Conservation (phyloP, 2,329 filamentous ascomycete species). For the Fusarium pseudograminearum region DNA sequence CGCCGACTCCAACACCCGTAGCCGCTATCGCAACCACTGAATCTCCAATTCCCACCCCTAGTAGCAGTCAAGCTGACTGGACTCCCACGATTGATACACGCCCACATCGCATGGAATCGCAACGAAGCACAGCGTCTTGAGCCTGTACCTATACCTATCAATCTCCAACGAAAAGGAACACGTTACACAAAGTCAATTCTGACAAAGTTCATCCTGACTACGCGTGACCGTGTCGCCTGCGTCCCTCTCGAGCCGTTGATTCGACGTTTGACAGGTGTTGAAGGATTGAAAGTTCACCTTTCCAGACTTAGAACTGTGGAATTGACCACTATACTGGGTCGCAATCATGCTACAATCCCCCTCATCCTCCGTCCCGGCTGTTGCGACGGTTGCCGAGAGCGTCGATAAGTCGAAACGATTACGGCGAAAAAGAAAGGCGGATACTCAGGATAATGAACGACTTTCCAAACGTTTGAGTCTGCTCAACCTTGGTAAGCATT, state of each 20-base stretch:
- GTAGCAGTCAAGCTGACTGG: constrained; percentile 23
- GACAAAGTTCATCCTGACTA: constrained; percentile 27
- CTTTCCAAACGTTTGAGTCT: constrained; percentile 86
- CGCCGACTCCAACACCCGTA: constrained; percentile 38
- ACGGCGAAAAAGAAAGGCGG: constrained; percentile 70
- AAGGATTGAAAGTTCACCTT: constrained; percentile 35
- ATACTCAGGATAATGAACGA: constrained; percentile 73
- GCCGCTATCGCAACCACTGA: constrained; percentile 40
- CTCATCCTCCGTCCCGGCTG: constrained; percentile 36
- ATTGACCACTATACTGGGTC: constrained; percentile 12
- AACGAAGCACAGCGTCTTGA: constrained; percentile 7
- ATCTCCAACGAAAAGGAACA: constrained; percentile 1
- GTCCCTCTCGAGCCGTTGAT: constrained; percentile 30
- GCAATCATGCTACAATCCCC: constrained; percentile 54
- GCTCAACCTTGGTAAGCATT: constrained; percentile 78
- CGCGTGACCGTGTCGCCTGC: constrained; percentile 28
- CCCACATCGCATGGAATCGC: constrained; percentile 34
- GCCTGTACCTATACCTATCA: constrained; percentile 4
- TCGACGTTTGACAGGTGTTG: constrained; percentile 34
- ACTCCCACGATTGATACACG: constrained; percentile 39
- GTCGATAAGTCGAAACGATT: constrained; percentile 39
- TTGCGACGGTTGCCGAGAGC: constrained; percentile 34
- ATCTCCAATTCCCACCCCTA: constrained; percentile 43
- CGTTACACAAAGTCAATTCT: constrained; percentile 20
- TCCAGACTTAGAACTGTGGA: constrained; percentile 28